Evolutionary conservation across 2,329 filamentous ascomycete genomes (phyloP).

Genomic region (Trichophyton simii): DNA sequence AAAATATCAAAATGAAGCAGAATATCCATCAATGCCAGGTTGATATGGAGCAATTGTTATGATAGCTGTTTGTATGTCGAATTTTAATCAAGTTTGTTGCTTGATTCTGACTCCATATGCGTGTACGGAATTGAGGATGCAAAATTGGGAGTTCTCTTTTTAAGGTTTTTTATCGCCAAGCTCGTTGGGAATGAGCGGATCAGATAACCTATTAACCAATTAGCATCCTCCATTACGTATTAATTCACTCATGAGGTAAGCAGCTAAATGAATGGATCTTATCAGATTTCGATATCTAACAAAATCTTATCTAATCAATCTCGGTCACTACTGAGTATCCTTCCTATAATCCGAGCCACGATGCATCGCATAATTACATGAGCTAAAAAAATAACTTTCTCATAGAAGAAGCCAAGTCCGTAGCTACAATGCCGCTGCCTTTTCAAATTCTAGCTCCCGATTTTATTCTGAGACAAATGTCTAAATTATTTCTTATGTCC

Average conservation of each 20-base stretch:
- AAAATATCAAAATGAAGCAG: background rate
- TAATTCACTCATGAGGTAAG: no score
- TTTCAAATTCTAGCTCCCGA: no score
- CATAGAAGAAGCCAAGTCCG: no score
- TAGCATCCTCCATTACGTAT: no score
- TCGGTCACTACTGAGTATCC: background rate
- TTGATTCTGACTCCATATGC: background rate
- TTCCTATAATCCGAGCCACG: no score
- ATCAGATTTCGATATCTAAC: background rate
- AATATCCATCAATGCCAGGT: background rate
- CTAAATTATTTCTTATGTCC: background rate
- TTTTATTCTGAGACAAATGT: background rate
- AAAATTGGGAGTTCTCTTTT: background rate
- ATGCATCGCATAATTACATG: no score
- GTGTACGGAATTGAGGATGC: background rate
- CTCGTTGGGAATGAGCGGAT: background rate
- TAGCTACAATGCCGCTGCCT: no score
- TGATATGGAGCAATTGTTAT: background rate
- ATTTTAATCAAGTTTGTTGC: background rate
- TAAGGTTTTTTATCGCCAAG: background rate
- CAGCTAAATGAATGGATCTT: background rate
- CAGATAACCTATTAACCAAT: background rate
- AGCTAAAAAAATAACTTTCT: no score
- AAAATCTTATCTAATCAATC: background rate
- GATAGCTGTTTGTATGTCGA: background rate